Evolutionary conservation across 2,329 filamentous ascomycete genomes (phyloP), one percentile per base, ranked within the genome.

Genomic region (Kalaharituber pfeilii): DNA sequence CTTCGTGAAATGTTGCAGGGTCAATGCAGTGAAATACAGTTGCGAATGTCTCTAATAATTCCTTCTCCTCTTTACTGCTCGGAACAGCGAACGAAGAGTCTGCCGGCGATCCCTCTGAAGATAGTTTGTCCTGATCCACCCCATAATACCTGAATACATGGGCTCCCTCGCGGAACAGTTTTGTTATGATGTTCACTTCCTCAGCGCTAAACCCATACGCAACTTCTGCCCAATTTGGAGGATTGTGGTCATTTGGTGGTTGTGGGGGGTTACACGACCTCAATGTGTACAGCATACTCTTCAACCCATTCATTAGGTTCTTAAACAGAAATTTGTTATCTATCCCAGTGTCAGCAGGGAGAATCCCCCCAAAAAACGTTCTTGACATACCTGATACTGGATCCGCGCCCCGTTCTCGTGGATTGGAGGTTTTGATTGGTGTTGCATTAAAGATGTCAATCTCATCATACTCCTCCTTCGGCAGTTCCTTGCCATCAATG

Each of bases 281-380:
- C 50, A 99, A 72, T 68, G 95, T 87, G 64, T 94, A 95, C 68
- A 99, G 94, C 5, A 93, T 87, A 63, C 89, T 94, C 70, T 96
- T 96, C 0, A 98, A 73, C 0, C 91, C 91, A 62, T 93, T 93
- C 72, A 99, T 84, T 5, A 98, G 72, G 61, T 94, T 98, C 68
- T 88, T 88, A 72, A 98, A 98, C 3, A 99, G 71, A 62, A 98
- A 96, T 65, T 96, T 94, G 72, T 98, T 98, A 67, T 99, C 93
- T 81, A 8, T 24, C n/a, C 27, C 33, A n/a, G 42, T 18, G 52
- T 59, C 47, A 61, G 57, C 33, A 61, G 30, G 44, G n/a, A 39
- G n/a, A 53, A n/a, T 30, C 47, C 18, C 39, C 22, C 9, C 24
- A 50, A 30, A 18, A 30, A 15, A 9, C 20, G 15, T n/a, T n/a